A percentile compares a stretch with the other conserved stretches of the same genome.
Conservation (phyloP, 2,329 filamentous ascomycete genomes). For the Dactylella cylindrospora region DNA sequence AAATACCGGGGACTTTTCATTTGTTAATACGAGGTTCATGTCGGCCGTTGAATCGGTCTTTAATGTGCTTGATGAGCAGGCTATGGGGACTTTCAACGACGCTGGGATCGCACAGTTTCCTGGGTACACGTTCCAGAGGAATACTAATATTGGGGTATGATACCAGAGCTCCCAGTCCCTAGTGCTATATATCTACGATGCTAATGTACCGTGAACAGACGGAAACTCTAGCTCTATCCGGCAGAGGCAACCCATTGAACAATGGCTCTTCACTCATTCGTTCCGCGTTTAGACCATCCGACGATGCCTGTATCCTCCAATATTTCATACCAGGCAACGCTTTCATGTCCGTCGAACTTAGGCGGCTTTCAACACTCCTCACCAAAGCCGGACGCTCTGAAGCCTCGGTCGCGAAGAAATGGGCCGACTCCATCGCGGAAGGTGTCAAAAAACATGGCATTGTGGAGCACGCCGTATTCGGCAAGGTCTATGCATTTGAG, state of each 20-base stretch:
- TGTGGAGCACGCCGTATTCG: conserved; percentile 71
- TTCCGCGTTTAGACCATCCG: conserved; percentile 89
- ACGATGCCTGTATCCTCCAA: conserved; percentile 90
- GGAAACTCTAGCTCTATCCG: conserved; percentile 79
- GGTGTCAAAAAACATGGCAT: conserved; percentile 86
- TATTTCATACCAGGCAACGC: conserved; percentile 96
- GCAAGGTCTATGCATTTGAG: conserved; percentile 81
- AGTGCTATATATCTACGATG: neutral
- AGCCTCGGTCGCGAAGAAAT: conserved; percentile 55
- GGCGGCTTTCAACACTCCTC: conserved; percentile 72
- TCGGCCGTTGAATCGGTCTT: conserved; percentile 74
- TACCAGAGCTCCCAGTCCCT: neutral
- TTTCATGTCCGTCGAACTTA: conserved; percentile 89
- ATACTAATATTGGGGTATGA: conserved; percentile 67
- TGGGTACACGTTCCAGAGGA: conserved; percentile 82
- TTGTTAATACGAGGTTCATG: conserved; percentile 77
- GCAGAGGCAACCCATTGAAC: conserved; percentile 88
- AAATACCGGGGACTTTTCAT: conserved; percentile 74
- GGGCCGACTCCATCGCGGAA: conserved; percentile 67
- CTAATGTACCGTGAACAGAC: conserved; percentile 55
- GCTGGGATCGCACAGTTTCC: conserved; percentile 63
- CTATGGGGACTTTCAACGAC: conserved; percentile 74
- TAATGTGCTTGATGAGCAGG: conserved; percentile 73
- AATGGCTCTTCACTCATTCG: conserved; percentile 80
- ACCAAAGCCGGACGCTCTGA: conserved; percentile 46